Evolutionary conservation across 176 grass and related monocot genomes (phyloP), one percentile per base, ranked within the genome.

Genomic region (Oryza nivara): DNA sequence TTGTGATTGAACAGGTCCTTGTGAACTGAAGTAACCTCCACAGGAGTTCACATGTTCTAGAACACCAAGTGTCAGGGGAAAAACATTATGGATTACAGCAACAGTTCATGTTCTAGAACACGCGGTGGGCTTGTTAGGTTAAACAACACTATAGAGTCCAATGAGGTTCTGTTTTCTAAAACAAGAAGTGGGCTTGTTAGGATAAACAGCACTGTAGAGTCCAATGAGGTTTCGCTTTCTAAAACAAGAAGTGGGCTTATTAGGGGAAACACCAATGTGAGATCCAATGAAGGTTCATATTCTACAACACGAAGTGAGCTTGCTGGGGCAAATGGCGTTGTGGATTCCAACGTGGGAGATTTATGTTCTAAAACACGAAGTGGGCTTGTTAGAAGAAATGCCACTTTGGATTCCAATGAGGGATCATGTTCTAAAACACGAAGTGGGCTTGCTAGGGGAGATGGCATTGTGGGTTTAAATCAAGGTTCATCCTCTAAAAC

Each of bases 241-340:
- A 77, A 74, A 85, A 85, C 68, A 78, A 76, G 83, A 86, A 90
- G 73, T 86, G 83, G 78, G 34, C 67, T 82, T 86, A 9, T 82
- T 66, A 90, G 83, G 36, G 56, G 48, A 60, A 60, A 73, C 38
- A 68, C 3, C 36, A 73, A 82, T 23, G 66, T 72, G 56, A 73
- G 32, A 78, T 72, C 73, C 45, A 86, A 28, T 7, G 20, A 34
- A 6, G 60, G 3, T 77, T 86, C 83, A 26, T 67, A 51, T 72
- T 86, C 79, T 67, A 82, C 56, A 86, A 86, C 79, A 68, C 68
- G 36, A 67, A 86, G 79, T 68, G 74, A 60, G 6, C 46, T 86
- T 86, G 56, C 77, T 44, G 86, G 88, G 67, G 17, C 38, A 78
- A 86, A 82, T 11, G 72, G 0, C 25, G 49, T 54, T 60, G 19